Conservation (phyloP, 148 eudicot genomes). For the Suaeda aralocaspica region DNA sequence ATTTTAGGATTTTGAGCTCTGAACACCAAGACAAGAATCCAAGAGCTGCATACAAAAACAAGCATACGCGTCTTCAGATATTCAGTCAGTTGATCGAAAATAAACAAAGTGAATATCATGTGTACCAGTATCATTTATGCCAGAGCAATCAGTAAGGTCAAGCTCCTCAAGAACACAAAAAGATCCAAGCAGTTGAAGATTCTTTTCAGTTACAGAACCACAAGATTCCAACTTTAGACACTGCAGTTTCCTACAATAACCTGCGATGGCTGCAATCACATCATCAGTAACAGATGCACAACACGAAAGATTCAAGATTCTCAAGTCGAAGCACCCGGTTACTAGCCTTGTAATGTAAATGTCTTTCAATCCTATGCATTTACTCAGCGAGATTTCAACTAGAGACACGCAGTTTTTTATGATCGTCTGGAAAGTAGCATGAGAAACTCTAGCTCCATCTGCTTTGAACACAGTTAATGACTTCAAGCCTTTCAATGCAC, state of each 20-base stretch:
- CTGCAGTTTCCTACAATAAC: constrained; percentile 41
- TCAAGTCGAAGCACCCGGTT: constrained; percentile 41
- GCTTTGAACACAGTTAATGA: constrained; percentile 38
- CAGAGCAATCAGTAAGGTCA: constrained; percentile 74
- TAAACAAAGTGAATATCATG: no score
- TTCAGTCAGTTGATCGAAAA: no score
- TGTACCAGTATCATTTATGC: constrained; percentile 57
- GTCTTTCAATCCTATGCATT: constrained; percentile 63
- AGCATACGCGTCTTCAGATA: neutral
- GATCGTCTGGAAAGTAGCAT: constrained; percentile 35
- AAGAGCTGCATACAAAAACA: constrained; percentile 44
- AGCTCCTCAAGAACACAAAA: constrained; percentile 55
- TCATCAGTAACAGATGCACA: constrained; percentile 58
- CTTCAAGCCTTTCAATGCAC: constrained; percentile 37
- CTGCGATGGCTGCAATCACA: constrained; percentile 52
- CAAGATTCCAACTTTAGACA: constrained; percentile 73
- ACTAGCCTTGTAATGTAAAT: constrained; percentile 42
- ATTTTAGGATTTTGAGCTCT: constrained; percentile 47
- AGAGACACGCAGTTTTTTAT: constrained; percentile 39
- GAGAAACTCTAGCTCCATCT: constrained; percentile 64
- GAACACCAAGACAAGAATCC: constrained; percentile 55
- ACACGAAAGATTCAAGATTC: constrained; percentile 58
- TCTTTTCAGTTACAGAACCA: constrained; percentile 48
- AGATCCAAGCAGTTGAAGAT: constrained; percentile 49
- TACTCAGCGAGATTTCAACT: constrained; percentile 63